Evolutionary conservation across 257 asterid species (phyloP), one percentile per base, ranked within the genome.

Genomic region (Solanum medicagineum): DNA sequence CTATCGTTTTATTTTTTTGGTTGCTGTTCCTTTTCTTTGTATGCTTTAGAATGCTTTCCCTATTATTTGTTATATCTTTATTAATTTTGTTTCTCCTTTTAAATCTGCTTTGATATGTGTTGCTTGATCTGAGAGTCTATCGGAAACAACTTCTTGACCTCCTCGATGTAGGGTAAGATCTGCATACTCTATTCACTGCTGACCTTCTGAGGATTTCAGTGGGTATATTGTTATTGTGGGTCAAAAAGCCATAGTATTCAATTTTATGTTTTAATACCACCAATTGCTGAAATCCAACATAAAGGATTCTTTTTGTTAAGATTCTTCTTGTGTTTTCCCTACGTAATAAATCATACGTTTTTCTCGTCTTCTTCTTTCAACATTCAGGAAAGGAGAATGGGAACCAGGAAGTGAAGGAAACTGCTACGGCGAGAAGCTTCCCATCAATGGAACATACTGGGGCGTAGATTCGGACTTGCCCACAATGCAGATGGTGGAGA

Each of bases 401-500:
- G 91, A 91, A 80, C 92, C 90, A 1, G 94, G 92, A 59, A 89
- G 91, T 20, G 90, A 93, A 89, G 99, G 98, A 86, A 97, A 94
- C 83, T 97, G 99, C 84, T 94, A 90, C 71, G 57, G 90, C 22
- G 99, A 97, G 92, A 93, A 86, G 65, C 86, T 84, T 84, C 98
- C 99, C 7, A 92, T 96, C 75, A 32, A 91, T 10, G 88, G 88
- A 26, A 89, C 88, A 59, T 95, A 97, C 87, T 88, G 95, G 94
- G 98, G 98, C 36, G 56, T 87, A 36, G 99, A 94, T 36, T 95
- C 98, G 6, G 96, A 95, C 85, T 68, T 91, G 85, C 90, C 96
- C 51, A 92, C 99, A 3, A 93, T 95, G 99, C 89, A 87, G 84
- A 91, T 97, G 94, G 91, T 92, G 47, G 95, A 94, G 51, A 93